Evolutionary conservation across 176 grass and related monocot genomes (phyloP).

Genomic region (Ananas comosus): DNA sequence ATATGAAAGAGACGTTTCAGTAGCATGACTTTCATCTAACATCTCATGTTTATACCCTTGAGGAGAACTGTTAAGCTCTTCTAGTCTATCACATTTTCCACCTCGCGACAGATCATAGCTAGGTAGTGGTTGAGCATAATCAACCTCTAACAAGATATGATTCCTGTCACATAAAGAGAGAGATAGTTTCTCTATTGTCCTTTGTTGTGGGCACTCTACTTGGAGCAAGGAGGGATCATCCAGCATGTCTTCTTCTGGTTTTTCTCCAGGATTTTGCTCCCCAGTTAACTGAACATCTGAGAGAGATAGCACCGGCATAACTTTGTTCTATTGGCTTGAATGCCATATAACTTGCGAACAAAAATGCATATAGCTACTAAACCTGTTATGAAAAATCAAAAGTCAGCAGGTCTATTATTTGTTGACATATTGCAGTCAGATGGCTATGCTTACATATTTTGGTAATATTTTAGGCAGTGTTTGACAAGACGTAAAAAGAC

Average conservation of each 20-base stretch:
- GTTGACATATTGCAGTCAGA: not conserved
- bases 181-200: constrained; percentile 35
- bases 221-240: constrained; percentile 58
- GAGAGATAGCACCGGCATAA: constrained; percentile 21
- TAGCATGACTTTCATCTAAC: constrained; percentile 24
- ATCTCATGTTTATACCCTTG: constrained; percentile 17
- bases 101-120: constrained; percentile 20
- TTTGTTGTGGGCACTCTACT: constrained; percentile 44
- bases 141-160: constrained; percentile 25
- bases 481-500: too few relatives aligned
- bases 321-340: constrained; percentile 4
- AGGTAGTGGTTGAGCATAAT: constrained; percentile 34
- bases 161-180: constrained; percentile 32
- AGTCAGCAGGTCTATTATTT: not conserved
- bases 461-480: not conserved
- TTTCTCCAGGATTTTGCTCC: constrained; percentile 9
- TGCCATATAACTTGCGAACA: constrained; percentile 32
- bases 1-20: constrained; percentile 20
- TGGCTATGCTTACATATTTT: not conserved
- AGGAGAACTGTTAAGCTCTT: constrained; percentile 27
- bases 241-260: constrained; percentile 43
- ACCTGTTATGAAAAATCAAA: not conserved
- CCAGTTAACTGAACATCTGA: constrained; percentile 20
- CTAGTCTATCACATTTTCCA: constrained; percentile 11
- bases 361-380: constrained; percentile 23